These are phyloP conservation scores for Penicillium sp. DNA, from an alignment of 2,329 filamentous ascomycete species.

Conservation along the genomic window DNA sequence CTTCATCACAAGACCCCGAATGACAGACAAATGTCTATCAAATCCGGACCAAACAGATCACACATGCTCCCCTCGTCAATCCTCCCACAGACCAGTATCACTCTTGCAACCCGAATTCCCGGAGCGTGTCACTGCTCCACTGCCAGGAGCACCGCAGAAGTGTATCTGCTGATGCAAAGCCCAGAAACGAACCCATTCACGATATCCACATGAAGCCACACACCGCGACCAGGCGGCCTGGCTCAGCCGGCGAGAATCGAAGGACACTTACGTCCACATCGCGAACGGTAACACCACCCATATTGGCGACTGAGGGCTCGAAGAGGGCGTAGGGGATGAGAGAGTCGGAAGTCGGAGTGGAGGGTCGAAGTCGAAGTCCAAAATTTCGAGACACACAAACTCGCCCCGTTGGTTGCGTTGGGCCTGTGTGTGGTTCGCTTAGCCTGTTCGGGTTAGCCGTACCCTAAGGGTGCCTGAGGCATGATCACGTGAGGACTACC, in stretches of 20 bases:
- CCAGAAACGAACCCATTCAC: conserved; percentile 22
- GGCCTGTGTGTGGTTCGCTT: conserved; percentile 43
- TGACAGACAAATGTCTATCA: neutral
- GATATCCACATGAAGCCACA: conserved; percentile 15
- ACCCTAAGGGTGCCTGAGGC: conserved; percentile 31
- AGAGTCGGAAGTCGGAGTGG: conserved; percentile 37
- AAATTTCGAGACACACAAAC: conserved; percentile 40
- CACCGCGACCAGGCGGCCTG: conserved; percentile 16
- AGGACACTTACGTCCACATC: conserved; percentile 60
- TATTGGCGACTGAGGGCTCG: conserved; percentile 52
- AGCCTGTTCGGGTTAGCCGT: conserved; percentile 42
- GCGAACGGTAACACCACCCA: conserved; percentile 66
- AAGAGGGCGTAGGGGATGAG: conserved; percentile 30
- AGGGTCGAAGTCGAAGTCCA: conserved; percentile 40
- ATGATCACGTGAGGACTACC: conserved; percentile 6
- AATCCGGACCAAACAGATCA: neutral
- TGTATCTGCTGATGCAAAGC: conserved; percentile 1
- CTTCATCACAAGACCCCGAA: neutral
- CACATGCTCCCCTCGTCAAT: neutral
- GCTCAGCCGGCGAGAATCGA: conserved; percentile 15
- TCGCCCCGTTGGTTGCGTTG: conserved; percentile 27
- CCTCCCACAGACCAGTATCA: neutral
- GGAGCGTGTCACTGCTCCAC: conserved; percentile 3
- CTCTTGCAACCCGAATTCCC: neutral
- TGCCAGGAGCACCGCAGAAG: neutral